Evolutionary conservation across 495 filamentous ascomycete species (phyloP).

Genomic region (Aspergillus cavernicola): DNA sequence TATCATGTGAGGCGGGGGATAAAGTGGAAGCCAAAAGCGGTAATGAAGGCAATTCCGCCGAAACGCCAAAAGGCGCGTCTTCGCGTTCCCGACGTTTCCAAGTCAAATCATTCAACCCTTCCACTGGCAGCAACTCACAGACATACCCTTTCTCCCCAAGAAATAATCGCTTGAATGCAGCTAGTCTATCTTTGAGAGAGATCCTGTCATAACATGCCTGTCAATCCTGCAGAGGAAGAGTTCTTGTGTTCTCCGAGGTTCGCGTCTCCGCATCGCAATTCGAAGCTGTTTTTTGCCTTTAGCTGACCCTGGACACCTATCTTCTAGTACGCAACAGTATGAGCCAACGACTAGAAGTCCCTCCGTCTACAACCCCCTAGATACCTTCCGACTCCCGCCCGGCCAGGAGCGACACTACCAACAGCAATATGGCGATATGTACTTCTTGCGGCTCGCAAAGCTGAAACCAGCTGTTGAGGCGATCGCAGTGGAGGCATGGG

Average conservation of each 20-base stretch:
- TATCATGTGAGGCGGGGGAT: neutral
- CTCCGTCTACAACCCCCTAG: constrained; percentile 71
- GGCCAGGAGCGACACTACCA: constrained; percentile 72
- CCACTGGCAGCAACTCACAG: neutral
- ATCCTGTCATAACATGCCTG: constrained; percentile 24
- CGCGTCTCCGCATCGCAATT: constrained; percentile 12
- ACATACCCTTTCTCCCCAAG: neutral
- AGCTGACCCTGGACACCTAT: constrained; percentile 18
- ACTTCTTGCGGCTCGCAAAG: constrained; percentile 85
- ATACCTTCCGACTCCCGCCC: constrained; percentile 67
- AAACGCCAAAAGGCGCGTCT: constrained; percentile 7
- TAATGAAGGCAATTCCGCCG: constrained; percentile 1
- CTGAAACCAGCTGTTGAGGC: constrained; percentile 81
- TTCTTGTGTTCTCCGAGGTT: constrained; percentile 40
- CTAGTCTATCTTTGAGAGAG: neutral
- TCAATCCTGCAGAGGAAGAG: constrained; percentile 23
- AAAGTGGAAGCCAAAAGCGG: constrained; percentile 1
- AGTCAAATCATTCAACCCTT: neutral
- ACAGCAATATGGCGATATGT: constrained; percentile 97
- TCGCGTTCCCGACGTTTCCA: neutral
- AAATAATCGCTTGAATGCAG: neutral
- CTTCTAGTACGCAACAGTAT: constrained; percentile 29
- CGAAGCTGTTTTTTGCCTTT: neutral
- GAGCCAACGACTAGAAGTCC: constrained; percentile 40
- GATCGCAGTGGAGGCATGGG: constrained; percentile 71